Base-by-base conservation (phyloP, 257 asterid species). In the Penstemon davidsonii region DNA sequence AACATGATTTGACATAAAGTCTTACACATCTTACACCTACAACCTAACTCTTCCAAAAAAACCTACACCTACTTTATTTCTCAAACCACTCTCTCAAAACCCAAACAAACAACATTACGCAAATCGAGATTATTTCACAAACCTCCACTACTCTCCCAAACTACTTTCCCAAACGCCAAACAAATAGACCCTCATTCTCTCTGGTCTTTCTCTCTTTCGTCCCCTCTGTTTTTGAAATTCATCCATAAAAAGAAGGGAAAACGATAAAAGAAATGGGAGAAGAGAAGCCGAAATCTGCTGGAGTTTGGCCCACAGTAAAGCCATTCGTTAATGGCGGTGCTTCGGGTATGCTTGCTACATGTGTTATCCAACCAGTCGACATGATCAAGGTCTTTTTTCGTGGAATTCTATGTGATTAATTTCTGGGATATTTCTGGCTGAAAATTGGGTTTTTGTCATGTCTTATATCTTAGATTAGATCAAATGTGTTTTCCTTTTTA, bases 281-380 rank as follows among this genome's bases (percentile, higher is more conserved):
- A 66, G 86, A 82, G 86, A 87, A 90, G 81, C 78, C 92, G 49
- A 80, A 83, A 75, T 53, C 96, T n/a, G 44, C 40, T n/a, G 97
- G 93, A 55, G 83, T 90, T 9, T 93, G 99, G 99, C 78, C 84
- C 1, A 74, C 96, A 0, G 91, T 93, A 40, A 90, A 90, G 88
- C 99, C 99, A 4, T 93, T 93, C 73, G 75, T 86, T 12, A 93
- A 93, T 76, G 97, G 99, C 47, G 97, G 99, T 18, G 77, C 84
- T 55, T 87, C 99, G 33, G 99, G 99, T 46, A 93, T 93, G 99
- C 96, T 90, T 37, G 97, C 97, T 9, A 93, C 99, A 51, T 90
- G 96, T 66, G 96, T 88, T 72, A 87, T 93, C 74, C 99, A 93
- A 52, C 99, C 99, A 55, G 79, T 93, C 75, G 99, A 93, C 73